Percentiles rank a stretch among this genome's conserved stretches.
Evolutionary conservation across 768 basidiomycete species (phyloP).

Genomic region (Mycena leptocephala): DNA sequence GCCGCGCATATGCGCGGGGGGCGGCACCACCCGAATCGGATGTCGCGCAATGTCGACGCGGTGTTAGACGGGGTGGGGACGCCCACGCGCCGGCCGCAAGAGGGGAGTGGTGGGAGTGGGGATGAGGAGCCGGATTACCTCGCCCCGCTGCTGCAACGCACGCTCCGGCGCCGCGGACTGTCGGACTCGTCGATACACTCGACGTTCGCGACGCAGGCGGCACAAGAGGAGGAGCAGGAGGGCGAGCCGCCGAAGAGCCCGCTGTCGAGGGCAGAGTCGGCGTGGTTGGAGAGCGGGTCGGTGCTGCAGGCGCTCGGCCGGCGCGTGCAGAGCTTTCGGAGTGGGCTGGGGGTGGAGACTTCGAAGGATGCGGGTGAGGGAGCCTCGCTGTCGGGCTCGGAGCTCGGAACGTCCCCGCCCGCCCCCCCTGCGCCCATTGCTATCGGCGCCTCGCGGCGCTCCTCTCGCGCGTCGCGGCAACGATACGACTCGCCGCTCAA

Average conservation of each 20-base stretch:
- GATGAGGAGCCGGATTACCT: conserved; percentile 61
- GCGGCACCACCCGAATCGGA: conserved; percentile 41
- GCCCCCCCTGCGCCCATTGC: too few species aligned
- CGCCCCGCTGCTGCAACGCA: conserved; percentile 75
- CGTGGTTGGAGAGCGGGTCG: conserved; percentile 60
- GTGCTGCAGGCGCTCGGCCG: conserved; percentile 70
- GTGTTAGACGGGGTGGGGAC: conserved; percentile 70
- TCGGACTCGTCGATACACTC: conserved; percentile 95
- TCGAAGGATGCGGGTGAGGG: neutral
- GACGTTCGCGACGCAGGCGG: conserved; percentile 72
- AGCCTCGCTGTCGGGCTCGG: neutral
- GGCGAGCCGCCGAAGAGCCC: conserved; percentile 38
- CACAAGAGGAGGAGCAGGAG: conserved; percentile 54
- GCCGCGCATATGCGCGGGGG: conserved; percentile 27
- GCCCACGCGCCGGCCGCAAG: conserved; percentile 24
- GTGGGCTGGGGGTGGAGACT: conserved; percentile 11
- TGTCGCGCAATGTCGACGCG: conserved; percentile 85
- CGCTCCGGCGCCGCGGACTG: conserved; percentile 84
- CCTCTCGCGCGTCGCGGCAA: too few species aligned
- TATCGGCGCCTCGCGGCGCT: too few species aligned
- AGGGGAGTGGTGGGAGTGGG: conserved; percentile 50
- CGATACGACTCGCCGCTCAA: too few species aligned
- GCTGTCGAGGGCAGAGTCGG: conserved; percentile 35
- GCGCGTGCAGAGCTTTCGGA: conserved; percentile 67
- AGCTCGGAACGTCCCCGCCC: too few species aligned